Conservation (phyloP, 108 stramenopile species). For the Nannochloropsis salina region DNA sequence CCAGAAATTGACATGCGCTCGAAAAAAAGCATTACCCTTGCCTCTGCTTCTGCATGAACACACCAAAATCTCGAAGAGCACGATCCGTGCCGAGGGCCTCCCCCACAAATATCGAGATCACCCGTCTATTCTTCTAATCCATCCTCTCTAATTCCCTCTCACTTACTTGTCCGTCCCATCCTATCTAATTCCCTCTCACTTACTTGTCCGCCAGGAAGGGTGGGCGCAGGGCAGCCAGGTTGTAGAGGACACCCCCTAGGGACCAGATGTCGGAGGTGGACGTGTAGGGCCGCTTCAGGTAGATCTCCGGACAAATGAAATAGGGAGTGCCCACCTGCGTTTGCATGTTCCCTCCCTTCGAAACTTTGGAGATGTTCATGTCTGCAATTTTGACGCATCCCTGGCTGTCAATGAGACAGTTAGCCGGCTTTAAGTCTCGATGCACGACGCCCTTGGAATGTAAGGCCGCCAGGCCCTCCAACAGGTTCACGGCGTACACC, state of each 20-base stretch:
- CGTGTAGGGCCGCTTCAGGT: conserved; percentile 52
- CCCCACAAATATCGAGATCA: too few species aligned
- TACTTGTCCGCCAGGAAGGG: conserved; percentile 50
- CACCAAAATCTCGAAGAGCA: too few species aligned
- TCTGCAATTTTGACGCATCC: conserved; percentile 57
- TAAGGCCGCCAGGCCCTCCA: conserved; percentile 53
- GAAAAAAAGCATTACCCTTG: too few species aligned
- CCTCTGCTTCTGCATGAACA: too few species aligned
- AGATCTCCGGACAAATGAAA: conserved; percentile 61
- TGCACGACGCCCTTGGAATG: conserved; percentile 53
- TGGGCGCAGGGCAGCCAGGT: conserved; percentile 52
- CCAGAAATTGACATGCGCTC: too few species aligned
- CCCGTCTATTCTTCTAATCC: too few species aligned
- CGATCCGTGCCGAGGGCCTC: too few species aligned
- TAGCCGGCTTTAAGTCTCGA: conserved; percentile 57
- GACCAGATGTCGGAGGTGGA: conserved; percentile 60
- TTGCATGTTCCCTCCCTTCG: conserved; percentile 51
- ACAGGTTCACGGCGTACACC: conserved; percentile 57
- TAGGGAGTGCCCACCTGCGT: conserved; percentile 59
- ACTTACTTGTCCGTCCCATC: background rate
- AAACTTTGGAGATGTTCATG: conserved; percentile 53
- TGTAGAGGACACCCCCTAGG: conserved; percentile 58
- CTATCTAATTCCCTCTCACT: background rate
- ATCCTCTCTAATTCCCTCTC: too few species aligned
- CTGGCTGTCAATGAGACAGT: conserved; percentile 52